Base-by-base conservation (phyloP, 768 basidiomycete species). In the Tulasnella sp. region DNA sequence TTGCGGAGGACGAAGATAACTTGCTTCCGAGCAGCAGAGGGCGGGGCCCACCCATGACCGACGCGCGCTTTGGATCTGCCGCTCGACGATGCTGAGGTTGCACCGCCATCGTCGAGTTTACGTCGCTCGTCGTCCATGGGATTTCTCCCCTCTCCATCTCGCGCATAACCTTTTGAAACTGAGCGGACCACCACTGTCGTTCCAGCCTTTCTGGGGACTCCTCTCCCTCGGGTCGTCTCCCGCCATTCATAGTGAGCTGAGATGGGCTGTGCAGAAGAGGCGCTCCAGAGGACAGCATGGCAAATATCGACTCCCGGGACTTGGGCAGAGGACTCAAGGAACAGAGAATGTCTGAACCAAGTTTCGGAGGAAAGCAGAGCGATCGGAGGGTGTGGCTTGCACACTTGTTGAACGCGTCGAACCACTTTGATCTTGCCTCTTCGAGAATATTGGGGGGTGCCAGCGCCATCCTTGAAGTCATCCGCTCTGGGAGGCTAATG, bases 251-350 rank as follows among this genome's bases (percentile, higher is more conserved):
- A 79, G 89, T 89, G 31, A 64, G 58, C 72, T 88, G 84, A 0
- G 91, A 93, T 14, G 92, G 92, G 79, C 91, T 91, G 82, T 89
- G 91, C 15, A 91, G 91, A 3, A 92, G 79, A 3, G 91, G 91
- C 5, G 86, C 77, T 3, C 87, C 88, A 3, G 85, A 82, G 3
- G 83, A 82, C 42, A 87, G 80, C 74, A 86, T 83, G 29, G 85
- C 83, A 67, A 83, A 75, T 64, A 85, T 81, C 29, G 85, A 83
- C 25, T 82, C 79, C 42, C 82, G 83, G 0, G 82, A 80, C 58
- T 83, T 84, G 7, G 49, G 76, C 83, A 81, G 71, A 83, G 76
- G 68, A 82, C 81, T 39, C 72, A 76, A 39, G 71, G 72, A 38
- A 4, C 45, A 58, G 19, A 31, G 22, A 72, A 45, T 15, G 25